phyloP scores from a whole-genome alignment of 352 stramenopile species.

The Phytopythium ostracodes region DNA sequence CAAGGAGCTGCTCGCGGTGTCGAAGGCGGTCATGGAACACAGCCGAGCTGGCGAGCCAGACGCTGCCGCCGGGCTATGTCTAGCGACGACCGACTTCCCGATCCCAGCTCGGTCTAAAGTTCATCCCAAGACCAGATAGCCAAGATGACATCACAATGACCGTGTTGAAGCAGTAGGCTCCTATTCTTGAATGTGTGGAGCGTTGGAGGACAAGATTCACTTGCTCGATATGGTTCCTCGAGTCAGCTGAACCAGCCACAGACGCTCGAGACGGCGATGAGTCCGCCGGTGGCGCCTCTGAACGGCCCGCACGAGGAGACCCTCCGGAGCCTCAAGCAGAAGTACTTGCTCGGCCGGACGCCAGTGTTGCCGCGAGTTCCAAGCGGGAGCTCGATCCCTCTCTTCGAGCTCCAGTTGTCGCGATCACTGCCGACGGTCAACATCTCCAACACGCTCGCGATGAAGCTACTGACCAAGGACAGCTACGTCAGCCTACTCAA shows the following conservation, averaged over 20 bases:
- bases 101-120: background rate
- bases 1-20: slow-evolving; percentile 5
- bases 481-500: background rate
- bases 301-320: background rate
- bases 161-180: background rate
- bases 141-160: background rate
- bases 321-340: background rate
- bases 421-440: slow-evolving; percentile 1
- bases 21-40: background rate
- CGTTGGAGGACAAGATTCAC: background rate
- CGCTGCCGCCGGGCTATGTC: background rate
- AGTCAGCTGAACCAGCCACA: background rate
- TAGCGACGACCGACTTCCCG: background rate
- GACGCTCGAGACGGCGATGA: background rate
- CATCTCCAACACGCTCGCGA: slow-evolving; percentile 1
- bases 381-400: background rate
- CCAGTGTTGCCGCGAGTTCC: background rate
- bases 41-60: background rate
- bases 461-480: background rate
- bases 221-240: background rate
- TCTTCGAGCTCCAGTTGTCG: slow-evolving; percentile 3
- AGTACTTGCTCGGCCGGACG: background rate
- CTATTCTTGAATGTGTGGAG: background rate
- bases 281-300: background rate
- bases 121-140: background rate